These are phyloP conservation scores for Xanthoconium stramineum DNA, from an alignment of 768 basidiomycete genomes.

Conservation along the genomic window DNA sequence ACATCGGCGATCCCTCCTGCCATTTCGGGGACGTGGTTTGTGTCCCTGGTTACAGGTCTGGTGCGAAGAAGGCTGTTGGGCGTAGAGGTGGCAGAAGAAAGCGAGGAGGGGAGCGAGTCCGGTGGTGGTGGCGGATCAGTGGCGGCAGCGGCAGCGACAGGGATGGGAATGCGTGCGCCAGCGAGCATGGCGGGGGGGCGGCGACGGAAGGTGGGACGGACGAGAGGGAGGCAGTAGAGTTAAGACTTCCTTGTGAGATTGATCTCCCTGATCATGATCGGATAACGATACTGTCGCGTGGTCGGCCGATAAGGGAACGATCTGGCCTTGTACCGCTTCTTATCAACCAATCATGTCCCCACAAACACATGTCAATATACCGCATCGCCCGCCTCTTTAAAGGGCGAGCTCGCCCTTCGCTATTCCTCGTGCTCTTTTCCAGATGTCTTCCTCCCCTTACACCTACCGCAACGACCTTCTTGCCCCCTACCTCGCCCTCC, in stretches of 20 bases:
- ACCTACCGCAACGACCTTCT: conserved; percentile 80
- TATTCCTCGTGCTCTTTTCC: background rate
- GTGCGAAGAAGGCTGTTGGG: conserved; percentile 17
- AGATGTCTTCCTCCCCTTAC: conserved; percentile 31
- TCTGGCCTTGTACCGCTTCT: conserved; percentile 1
- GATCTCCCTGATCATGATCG: background rate
- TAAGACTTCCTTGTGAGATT: background rate
- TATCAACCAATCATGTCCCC: conserved; percentile 30
- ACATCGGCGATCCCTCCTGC: conserved; percentile 57
- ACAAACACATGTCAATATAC: conserved; percentile 28
- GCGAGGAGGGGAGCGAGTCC: conserved; percentile 41
- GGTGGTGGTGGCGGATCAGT: conserved; percentile 39
- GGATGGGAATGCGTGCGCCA: conserved; percentile 32
- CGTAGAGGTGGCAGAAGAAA: conserved; percentile 30
- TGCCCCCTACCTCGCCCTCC: conserved; percentile 82
- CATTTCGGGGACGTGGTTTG: conserved; percentile 67
- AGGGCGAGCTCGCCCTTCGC: conserved; percentile 4
- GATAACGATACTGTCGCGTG: background rate
- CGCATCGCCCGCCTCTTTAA: conserved; percentile 21
- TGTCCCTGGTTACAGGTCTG: conserved; percentile 38
- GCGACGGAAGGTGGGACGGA: conserved; percentile 53
- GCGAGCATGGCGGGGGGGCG: conserved; percentile 59
- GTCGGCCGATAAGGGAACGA: conserved; percentile 8
- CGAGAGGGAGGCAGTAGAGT: conserved; percentile 33
- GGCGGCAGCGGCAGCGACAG: conserved; percentile 24